Conservation (phyloP, 2,329 filamentous ascomycete genomes). For the Tricladium varicosporioides region DNA sequence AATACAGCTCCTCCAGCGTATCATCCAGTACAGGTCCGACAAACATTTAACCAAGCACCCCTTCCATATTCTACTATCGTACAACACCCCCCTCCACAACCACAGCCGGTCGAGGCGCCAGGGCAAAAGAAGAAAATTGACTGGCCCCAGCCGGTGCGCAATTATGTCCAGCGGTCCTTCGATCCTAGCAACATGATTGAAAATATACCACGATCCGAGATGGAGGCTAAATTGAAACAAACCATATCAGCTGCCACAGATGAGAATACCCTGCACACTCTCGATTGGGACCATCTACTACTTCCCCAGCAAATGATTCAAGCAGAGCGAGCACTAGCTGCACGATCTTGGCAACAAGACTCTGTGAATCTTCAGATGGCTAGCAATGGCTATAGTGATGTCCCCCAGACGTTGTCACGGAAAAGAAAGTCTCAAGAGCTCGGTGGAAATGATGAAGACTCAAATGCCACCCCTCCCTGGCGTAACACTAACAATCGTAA, state of each 20-base stretch:
- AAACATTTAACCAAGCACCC: conserved; percentile 34
- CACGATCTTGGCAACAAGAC: conserved; percentile 29
- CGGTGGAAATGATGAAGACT: conserved; percentile 49
- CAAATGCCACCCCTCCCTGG: conserved; percentile 63
- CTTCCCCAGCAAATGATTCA: conserved; percentile 79
- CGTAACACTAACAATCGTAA: conserved; percentile 62
- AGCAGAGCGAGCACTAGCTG: conserved; percentile 59
- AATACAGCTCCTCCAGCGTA: conserved; percentile 40
- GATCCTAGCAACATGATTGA: conserved; percentile 66
- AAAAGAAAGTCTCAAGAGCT: conserved; percentile 80
- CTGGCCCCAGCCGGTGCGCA: conserved; percentile 80
- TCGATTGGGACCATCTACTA: conserved; percentile 81
- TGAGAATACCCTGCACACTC: conserved; percentile 64
- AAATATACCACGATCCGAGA: conserved; percentile 63
- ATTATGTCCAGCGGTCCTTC: conserved; percentile 89
- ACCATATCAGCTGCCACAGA: conserved; percentile 83
- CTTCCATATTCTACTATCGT: conserved; percentile 34
- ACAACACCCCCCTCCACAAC: conserved; percentile 34
- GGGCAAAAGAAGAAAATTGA: conserved; percentile 57
- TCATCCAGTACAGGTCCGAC: conserved; percentile 44
- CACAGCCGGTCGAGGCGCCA: conserved; percentile 32
- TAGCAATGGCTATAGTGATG: conserved; percentile 21
- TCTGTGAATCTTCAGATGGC: conserved; percentile 26
- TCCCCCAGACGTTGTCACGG: conserved; percentile 44
- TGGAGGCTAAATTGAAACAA: conserved; percentile 81